A percentile compares a stretch with the other conserved stretches of the same genome.
phyloP scores from a whole-genome alignment of 495 filamentous ascomycete species.

The Beverwykella pulmonaria region DNA sequence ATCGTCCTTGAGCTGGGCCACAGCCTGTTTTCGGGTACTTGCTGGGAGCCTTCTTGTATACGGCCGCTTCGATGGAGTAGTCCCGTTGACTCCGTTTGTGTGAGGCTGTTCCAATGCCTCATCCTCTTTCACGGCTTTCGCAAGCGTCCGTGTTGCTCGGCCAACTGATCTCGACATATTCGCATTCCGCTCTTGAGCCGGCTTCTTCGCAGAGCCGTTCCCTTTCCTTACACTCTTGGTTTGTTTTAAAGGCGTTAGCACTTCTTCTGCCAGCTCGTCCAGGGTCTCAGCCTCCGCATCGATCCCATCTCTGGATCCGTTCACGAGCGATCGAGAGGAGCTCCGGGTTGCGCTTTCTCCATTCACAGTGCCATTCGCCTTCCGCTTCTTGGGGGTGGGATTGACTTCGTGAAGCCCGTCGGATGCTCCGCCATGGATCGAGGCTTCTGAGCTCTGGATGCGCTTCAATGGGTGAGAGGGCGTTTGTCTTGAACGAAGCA shows the following conservation, averaged over 20 bases:
- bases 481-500: not conserved
- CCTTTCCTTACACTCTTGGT: not conserved
- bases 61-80: not conserved
- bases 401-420: slow-evolving; percentile 1
- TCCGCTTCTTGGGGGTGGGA: not conserved
- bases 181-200: not conserved
- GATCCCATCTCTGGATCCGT: slow-evolving; percentile 5
- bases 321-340: not conserved
- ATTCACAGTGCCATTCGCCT: not conserved
- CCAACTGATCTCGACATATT: not conserved
- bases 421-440: not conserved
- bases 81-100: not conserved
- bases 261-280: slow-evolving; percentile 28
- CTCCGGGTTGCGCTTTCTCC: slow-evolving; percentile 9
- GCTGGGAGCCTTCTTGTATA: not conserved
- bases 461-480: not conserved
- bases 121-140: not conserved
- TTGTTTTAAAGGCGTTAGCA: slow-evolving; percentile 20
- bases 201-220: slow-evolving; percentile 3
- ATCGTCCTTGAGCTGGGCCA: not conserved
- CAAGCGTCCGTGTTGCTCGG: not conserved
- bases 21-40: not conserved
- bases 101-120: not conserved
- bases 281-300: slow-evolving; percentile 11
- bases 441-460: not conserved